Evolutionary conservation across 345 rosid genomes (phyloP), one percentile per base, ranked within the genome.

Genomic region (Pistacia integerrima): DNA sequence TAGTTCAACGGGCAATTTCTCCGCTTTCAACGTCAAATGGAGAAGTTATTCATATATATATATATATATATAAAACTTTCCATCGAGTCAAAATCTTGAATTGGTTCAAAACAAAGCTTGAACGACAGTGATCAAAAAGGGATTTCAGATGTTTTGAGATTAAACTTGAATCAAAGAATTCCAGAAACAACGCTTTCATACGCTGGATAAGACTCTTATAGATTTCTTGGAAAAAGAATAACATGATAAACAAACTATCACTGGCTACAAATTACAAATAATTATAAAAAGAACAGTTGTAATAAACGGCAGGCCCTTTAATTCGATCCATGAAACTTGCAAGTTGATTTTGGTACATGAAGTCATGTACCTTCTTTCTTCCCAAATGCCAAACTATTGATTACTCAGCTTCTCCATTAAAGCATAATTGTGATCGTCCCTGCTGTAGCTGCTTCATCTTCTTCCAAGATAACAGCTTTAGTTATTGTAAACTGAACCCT

Each of bases 211-310:
- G 13, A 18, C 67, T 70, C 67, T 70, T 35, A 68, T 84, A 74
- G 66, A 76, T 73, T 76, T 72, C 66, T 65, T 60, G 67, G 64
- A 41, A 61, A 80, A 82, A 85, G 64, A 77, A 79, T 77, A 18
- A 67, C 67, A 57, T 38, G 57, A 46, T 11, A 69, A 41, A 20
- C 25, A 69, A 54, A 67, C 67, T 13, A 75, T 8, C 52, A 30
- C 61, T 11, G 41, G 51, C 68, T 63, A 55, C 46, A 76, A 44
- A 55, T 52, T 79, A 74, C 83, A 67, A 57, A 72, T 28, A 72
- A 58, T 64, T 28, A 59, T 33, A 3, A 46, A 41, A 60, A 3
- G 3, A 61, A 38, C 36, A 12, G 38, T 5, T 4, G 54, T 10
- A 57, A 44, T 20, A 61, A 36, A 33, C 58, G n/a, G 66, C 69